These are phyloP conservation scores for Phialocephala subalpina DNA, from an alignment of 2,329 filamentous ascomycete genomes.

Conservation along the genomic window DNA sequence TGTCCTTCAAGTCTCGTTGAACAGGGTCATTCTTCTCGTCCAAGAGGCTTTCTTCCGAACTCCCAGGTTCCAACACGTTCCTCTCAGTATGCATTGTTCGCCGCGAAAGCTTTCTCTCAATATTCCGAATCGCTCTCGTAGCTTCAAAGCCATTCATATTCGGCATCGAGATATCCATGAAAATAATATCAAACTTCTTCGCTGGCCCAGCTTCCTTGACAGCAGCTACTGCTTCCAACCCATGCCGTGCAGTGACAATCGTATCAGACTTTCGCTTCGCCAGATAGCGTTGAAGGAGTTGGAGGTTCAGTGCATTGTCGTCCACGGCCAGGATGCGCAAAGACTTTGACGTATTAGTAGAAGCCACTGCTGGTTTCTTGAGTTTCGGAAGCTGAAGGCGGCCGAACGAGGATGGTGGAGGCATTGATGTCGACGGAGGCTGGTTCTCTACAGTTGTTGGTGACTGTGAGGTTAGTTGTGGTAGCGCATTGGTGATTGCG, in stretches of 20 bases:
- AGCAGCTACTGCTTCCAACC: slow-evolving; percentile 53
- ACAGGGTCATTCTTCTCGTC: background rate
- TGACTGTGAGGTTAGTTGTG: background rate
- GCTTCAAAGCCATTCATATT: slow-evolving; percentile 59
- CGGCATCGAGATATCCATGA: slow-evolving; percentile 65
- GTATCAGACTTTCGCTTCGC: slow-evolving; percentile 47
- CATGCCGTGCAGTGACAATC: slow-evolving; percentile 51
- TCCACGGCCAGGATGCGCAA: slow-evolving; percentile 47
- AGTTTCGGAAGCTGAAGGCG: background rate
- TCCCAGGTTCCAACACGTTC: background rate
- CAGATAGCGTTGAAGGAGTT: slow-evolving; percentile 47
- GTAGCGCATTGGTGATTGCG: background rate
- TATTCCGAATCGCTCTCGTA: slow-evolving; percentile 55
- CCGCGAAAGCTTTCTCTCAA: slow-evolving; percentile 47
- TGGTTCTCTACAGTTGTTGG: too few species aligned
- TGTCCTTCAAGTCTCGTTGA: background rate
- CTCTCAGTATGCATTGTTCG: background rate
- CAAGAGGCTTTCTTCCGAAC: background rate
- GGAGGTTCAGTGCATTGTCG: slow-evolving; percentile 50
- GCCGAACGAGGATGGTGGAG: background rate
- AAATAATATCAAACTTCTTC: slow-evolving; percentile 49
- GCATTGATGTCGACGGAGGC: background rate
- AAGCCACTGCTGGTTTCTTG: background rate
- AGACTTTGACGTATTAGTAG: background rate
- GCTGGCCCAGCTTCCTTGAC: slow-evolving; percentile 41